Base-by-base conservation (phyloP, 805 yeast species). In the Candida corydali region DNA sequence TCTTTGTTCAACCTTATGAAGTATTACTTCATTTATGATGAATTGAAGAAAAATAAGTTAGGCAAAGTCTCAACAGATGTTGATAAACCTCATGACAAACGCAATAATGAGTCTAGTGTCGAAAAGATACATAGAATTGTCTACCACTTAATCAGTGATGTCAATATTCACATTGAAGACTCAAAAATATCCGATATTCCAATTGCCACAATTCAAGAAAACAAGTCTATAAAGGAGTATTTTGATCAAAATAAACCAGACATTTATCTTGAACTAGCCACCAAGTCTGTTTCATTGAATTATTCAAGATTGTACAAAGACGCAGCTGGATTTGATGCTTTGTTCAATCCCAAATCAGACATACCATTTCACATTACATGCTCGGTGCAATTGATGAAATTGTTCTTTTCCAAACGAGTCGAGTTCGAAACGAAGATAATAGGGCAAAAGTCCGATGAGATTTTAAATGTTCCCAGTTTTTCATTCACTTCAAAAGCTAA, bases 281-380 rank as follows among this genome's bases (percentile, higher is more conserved):
- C 51, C 15, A 60, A 59, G 33, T 47, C 61, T 1, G 35, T 53
- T 11, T 58, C 46, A 27, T 55, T 45, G 29, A 66, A 43, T 46
- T 49, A 42, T 34, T 44, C 32, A 37, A 45, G 52, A 37, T 29
- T 62, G 25, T 26, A 40, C 27, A 16, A 47, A 24, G 36, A 47
- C 40, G 26, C 67, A 32, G 70, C 73, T 3, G 73, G 73, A 1
- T 68, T 57, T 42, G 65, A 63, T 27, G 59, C 59, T 5, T 47
- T 64, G 12, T 68, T 67, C 44, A 54, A 60, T 33, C 46, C 60
- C 2, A 27, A 38, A 1, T 29, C 37, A 3, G 69, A 65, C 36
- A 37, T 36, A 6, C 72, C 73, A 2, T 41, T 64, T 16, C 65
- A 66, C 29, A 41, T 58, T 23, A 54, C 63, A 8, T 41, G 50